Evolutionary conservation across 345 rosid genomes (phyloP).

Genomic region (Firmiana major): DNA sequence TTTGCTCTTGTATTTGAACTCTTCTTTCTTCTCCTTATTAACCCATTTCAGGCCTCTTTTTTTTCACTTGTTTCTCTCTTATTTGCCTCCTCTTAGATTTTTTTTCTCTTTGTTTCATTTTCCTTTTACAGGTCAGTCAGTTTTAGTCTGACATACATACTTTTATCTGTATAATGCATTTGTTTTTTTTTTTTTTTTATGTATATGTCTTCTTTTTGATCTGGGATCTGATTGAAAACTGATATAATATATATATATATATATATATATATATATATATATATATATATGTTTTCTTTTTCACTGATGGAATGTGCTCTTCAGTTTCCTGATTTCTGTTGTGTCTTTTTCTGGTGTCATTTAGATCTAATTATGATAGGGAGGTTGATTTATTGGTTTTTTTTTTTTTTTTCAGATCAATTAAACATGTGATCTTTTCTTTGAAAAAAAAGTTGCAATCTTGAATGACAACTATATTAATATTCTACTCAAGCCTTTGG

Average conservation of each 20-base stretch:
- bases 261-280: too few species aligned
- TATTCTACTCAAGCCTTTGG: background rate
- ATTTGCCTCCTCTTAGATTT: too few species aligned
- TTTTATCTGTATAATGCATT: background rate
- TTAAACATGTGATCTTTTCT: background rate
- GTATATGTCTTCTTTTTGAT: background rate
- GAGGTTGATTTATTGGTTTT: background rate
- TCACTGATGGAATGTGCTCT: too few species aligned
- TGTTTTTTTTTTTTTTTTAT: background rate
- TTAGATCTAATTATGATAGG: background rate
- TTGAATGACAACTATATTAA: background rate
- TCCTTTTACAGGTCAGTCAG: background rate
- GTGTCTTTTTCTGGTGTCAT: background rate
- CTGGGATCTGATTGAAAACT: background rate
- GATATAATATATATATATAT: too few species aligned
- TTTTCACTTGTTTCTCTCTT: too few species aligned
- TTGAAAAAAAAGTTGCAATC: background rate
- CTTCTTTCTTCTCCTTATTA: background rate
- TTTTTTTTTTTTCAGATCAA: background rate
- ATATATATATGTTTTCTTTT: background rate
- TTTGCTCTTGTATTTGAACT: constrained; percentile 6
- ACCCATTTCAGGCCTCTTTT: constrained; percentile 7
- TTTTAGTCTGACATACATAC: background rate
- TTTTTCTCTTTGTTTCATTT: too few species aligned
- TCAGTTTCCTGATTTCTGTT: background rate